Evolutionary conservation across 306 rosid genomes (phyloP).

Genomic region (Begonia fuchsioides): DNA sequence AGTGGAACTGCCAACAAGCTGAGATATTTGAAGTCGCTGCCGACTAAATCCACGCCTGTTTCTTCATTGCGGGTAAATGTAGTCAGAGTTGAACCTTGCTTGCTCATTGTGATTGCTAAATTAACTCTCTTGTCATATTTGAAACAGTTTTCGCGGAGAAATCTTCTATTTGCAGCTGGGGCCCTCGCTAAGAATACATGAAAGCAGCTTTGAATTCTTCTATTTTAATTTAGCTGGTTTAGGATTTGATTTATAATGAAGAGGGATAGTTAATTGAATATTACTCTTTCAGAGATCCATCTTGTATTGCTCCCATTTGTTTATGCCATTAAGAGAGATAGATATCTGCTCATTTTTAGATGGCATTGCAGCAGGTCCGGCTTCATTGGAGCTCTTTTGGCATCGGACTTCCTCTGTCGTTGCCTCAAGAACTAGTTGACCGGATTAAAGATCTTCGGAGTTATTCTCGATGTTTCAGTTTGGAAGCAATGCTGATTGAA

Average conservation of each 20-base stretch:
- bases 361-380: too few species aligned
- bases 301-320: too few species aligned
- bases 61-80: slow-evolving; percentile 50
- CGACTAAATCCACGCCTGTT: slow-evolving; percentile 76
- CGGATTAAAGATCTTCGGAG: too few species aligned
- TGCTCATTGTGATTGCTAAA: not conserved
- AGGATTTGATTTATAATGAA: not conserved
- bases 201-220: not conserved
- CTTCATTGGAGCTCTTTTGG: too few species aligned
- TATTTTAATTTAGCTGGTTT: not conserved
- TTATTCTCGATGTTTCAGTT: too few species aligned
- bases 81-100: not conserved
- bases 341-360: too few species aligned
- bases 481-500: too few species aligned
- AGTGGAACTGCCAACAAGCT: slow-evolving; percentile 60
- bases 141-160: slow-evolving; percentile 91
- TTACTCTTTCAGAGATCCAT: too few species aligned
- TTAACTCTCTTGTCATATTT: not conserved
- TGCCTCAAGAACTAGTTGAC: too few species aligned
- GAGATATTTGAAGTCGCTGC: slow-evolving; percentile 66
- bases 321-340: too few species aligned
- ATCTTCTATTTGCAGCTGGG: slow-evolving; percentile 87
- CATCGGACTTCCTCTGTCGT: too few species aligned
- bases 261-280: too few species aligned
- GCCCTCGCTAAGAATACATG: slow-evolving; percentile 39